These are phyloP conservation scores for Eucalyptus marginata DNA, from an alignment of 345 rosid genomes.

Conservation along the genomic window DNA sequence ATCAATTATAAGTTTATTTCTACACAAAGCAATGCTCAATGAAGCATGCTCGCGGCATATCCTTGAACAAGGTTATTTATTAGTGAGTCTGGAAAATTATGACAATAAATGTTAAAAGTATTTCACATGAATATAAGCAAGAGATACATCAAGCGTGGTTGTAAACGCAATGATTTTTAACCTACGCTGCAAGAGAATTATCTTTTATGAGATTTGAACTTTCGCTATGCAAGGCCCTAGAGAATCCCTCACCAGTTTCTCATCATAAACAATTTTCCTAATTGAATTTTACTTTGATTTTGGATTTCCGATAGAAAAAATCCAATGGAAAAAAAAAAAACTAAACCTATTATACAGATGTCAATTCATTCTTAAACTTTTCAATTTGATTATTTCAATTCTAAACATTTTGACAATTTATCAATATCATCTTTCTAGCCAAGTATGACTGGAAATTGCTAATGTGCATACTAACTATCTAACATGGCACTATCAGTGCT, in stretches of 20 bases:
- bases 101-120: neutral
- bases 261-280: neutral
- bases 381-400: neutral
- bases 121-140: neutral
- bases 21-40: neutral
- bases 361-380: neutral
- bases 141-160: neutral
- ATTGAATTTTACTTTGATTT: neutral
- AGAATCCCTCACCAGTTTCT: neutral
- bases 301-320: neutral
- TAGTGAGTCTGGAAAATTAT: neutral
- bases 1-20: neutral
- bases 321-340: neutral
- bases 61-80: neutral
- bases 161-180: neutral
- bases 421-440: neutral
- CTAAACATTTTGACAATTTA: neutral
- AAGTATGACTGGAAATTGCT: neutral
- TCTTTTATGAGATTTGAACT: neutral
- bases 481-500: fast-evolving
- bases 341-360: fast-evolving
- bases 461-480: fast-evolving
- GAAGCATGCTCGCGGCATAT: neutral
- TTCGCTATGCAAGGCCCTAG: neutral
- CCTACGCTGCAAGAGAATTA: neutral